Conservation (phyloP, 163 green algal genomes). For the Volvox carteri region DNA sequence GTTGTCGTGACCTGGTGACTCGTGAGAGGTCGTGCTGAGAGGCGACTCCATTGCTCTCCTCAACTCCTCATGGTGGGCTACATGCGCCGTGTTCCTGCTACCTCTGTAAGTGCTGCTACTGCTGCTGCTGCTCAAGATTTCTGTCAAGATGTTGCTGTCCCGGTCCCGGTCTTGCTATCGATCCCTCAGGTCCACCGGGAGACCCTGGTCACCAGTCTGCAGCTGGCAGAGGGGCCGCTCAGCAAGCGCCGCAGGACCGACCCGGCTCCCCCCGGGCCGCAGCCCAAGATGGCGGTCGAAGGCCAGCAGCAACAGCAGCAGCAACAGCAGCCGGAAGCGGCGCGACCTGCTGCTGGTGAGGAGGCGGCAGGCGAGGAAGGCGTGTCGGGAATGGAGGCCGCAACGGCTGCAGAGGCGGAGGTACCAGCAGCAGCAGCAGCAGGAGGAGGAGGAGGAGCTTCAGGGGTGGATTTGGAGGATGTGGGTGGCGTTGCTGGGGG, state of each 20-base stretch:
- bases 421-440: constrained; percentile 51
- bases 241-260: constrained; percentile 19
- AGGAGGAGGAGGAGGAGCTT: not conserved
- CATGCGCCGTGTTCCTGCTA: too few relatives aligned
- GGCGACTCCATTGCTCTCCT: too few relatives aligned
- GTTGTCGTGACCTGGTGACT: too few relatives aligned
- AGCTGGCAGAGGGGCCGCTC: not conserved
- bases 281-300: too few relatives aligned
- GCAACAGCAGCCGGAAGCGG: constrained; percentile 19
- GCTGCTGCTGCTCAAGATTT: too few relatives aligned
- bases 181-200: constrained; percentile 19
- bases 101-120: too few relatives aligned
- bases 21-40: too few relatives aligned
- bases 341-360: not conserved
- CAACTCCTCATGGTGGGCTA: too few relatives aligned
- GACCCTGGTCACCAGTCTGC: not conserved
- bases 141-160: too few relatives aligned
- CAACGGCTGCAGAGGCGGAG: not conserved
- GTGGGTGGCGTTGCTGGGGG: not conserved
- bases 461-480: not conserved
- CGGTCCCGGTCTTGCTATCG: too few relatives aligned
- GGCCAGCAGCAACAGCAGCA: too few relatives aligned
- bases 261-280: not conserved
- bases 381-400: not conserved
- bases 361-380: not conserved